These are phyloP conservation scores for Whalleya microplaca DNA, from an alignment of 2,329 filamentous ascomycete species.

Conservation along the genomic window DNA sequence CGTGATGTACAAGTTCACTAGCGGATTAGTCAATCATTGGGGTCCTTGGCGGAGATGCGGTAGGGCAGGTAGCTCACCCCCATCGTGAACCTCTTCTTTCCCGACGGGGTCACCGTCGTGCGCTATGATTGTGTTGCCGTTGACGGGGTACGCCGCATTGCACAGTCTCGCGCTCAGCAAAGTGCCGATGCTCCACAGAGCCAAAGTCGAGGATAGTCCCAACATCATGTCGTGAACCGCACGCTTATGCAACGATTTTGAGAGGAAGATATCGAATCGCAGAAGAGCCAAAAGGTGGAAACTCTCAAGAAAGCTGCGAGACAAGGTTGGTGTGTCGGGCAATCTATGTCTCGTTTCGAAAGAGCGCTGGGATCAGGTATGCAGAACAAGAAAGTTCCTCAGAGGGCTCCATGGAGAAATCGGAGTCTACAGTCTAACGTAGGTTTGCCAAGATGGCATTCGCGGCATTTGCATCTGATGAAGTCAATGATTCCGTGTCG, in stretches of 20 bases:
- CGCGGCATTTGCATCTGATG: slow-evolving; percentile 1
- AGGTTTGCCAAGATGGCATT: slow-evolving; percentile 13
- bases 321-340: too few relatives aligned
- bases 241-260: neutral
- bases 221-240: slow-evolving; percentile 22
- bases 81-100: slow-evolving; percentile 33
- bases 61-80: slow-evolving; percentile 23
- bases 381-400: too few relatives aligned
- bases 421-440: neutral
- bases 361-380: too few relatives aligned
- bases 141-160: slow-evolving; percentile 27
- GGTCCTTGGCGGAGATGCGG: neutral
- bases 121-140: slow-evolving; percentile 33
- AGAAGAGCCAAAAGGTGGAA: too few relatives aligned
- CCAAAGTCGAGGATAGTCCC: slow-evolving; percentile 20
- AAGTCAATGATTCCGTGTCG: slow-evolving; percentile 9
- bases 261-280: too few relatives aligned
- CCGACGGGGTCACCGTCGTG: slow-evolving; percentile 36
- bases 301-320: too few relatives aligned
- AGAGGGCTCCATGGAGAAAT: too few relatives aligned
- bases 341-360: too few relatives aligned
- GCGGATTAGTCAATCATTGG: slow-evolving; percentile 6
- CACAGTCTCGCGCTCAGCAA: slow-evolving; percentile 6
- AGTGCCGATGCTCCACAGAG: slow-evolving; percentile 26
- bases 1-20: slow-evolving; percentile 40